Evolutionary conservation across 345 rosid species (phyloP).

Genomic region (Camelina laxa): DNA sequence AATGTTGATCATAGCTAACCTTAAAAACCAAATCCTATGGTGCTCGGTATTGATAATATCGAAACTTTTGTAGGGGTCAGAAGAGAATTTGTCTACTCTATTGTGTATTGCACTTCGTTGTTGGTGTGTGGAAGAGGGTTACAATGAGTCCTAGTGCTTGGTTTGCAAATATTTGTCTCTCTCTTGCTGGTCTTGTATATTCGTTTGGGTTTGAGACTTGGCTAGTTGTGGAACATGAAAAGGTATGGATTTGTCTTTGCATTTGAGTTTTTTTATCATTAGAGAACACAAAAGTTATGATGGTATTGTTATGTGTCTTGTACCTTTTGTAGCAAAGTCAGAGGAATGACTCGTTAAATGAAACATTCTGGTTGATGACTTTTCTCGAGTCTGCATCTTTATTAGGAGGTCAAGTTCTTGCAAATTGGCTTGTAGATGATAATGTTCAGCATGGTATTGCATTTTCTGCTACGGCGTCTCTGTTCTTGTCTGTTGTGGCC

Average conservation of each 20-base stretch:
- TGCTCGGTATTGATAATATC: background rate
- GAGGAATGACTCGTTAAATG: slow-evolving; percentile 70
- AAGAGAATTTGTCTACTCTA: slow-evolving; percentile 73
- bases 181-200: slow-evolving; percentile 71
- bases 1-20: slow-evolving; percentile 6
- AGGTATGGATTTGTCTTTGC: slow-evolving; percentile 50
- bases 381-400: slow-evolving; percentile 78
- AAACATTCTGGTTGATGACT: slow-evolving; percentile 93
- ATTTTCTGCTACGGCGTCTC: slow-evolving; percentile 51
- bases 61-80: slow-evolving; percentile 65
- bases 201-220: slow-evolving; percentile 87
- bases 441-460: slow-evolving; percentile 52
- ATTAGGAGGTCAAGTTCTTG: slow-evolving; percentile 75
- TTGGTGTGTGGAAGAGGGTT: slow-evolving; percentile 78
- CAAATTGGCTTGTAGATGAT: slow-evolving; percentile 66
- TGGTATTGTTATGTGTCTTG: background rate
- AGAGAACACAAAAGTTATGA: background rate
- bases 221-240: slow-evolving; percentile 80
- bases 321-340: slow-evolving; percentile 72
- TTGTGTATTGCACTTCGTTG: slow-evolving; percentile 71
- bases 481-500: slow-evolving; percentile 59
- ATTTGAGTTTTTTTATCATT: background rate
- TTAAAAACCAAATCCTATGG: background rate
- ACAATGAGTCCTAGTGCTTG: slow-evolving; percentile 57
- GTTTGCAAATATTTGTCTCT: slow-evolving; percentile 65